Evolutionary conservation across 108 stramenopile genomes (phyloP).

Genomic region (Discostella pseudostelligera): DNA sequence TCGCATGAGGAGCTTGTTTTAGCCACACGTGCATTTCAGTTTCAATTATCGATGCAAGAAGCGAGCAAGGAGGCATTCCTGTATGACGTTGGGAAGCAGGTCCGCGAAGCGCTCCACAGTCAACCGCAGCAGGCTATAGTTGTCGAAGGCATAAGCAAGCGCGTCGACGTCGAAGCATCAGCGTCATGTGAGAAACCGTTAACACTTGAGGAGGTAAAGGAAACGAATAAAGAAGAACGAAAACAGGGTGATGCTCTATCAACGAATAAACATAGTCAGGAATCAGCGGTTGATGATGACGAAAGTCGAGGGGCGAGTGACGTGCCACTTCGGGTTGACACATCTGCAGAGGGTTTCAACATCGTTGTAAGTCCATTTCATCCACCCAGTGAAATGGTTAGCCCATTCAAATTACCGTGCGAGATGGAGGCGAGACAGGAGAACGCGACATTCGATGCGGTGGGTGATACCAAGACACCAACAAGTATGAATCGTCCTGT

Average conservation of each 20-base stretch:
- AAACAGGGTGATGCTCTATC: not conserved
- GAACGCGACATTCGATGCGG: not conserved
- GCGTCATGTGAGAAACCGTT: not conserved
- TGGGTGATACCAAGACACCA: not conserved
- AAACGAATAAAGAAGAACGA: not conserved
- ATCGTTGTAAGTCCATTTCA: not conserved
- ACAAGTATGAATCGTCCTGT: too few species aligned
- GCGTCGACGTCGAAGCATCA: not conserved
- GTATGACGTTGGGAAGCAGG: not conserved
- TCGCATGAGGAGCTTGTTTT: conserved; percentile 19
- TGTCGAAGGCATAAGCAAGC: not conserved
- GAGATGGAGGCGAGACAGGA: conserved; percentile 1
- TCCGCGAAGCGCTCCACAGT: conserved; percentile 21
- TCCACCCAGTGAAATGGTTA: conserved; percentile 5
- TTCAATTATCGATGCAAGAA: conserved; percentile 20
- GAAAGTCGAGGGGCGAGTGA: not conserved
- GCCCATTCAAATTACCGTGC: not conserved
- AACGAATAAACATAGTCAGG: not conserved
- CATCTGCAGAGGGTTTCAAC: conserved; percentile 2
- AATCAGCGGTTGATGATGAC: not conserved
- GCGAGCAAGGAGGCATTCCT: conserved; percentile 7
- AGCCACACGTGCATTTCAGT: conserved; percentile 7
- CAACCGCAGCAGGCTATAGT: conserved; percentile 1
- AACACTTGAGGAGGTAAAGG: not conserved
- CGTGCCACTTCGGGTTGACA: conserved; percentile 11